Evolutionary conservation across 2,329 filamentous ascomycete species (phyloP).

Genomic region (Xylaria digitata): DNA sequence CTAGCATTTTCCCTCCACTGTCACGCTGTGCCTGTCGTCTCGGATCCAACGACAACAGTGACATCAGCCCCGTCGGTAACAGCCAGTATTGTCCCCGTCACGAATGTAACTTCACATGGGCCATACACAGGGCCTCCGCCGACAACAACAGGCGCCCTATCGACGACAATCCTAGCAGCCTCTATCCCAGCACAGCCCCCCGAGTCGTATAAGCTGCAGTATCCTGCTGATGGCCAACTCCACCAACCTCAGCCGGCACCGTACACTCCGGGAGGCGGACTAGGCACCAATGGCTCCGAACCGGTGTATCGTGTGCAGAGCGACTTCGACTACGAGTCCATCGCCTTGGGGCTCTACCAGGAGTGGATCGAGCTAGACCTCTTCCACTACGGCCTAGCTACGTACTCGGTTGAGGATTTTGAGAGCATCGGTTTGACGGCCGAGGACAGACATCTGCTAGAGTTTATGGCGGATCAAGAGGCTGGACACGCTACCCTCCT

Average conservation of each 20-base stretch:
- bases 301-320: conserved; percentile 82
- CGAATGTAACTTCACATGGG: conserved; percentile 74
- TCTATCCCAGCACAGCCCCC: conserved; percentile 69
- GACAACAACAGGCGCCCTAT: conserved; percentile 76
- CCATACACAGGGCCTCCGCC: conserved; percentile 71
- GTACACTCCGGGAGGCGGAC: conserved; percentile 77
- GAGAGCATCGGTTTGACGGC: conserved; percentile 72
- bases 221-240: conserved; percentile 77
- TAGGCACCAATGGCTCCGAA: conserved; percentile 80
- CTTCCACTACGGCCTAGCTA: conserved; percentile 79
- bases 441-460: conserved; percentile 76
- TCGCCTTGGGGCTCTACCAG: conserved; percentile 80
- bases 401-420: conserved; percentile 77
- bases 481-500: conserved; percentile 81
- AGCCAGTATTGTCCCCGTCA: conserved; percentile 52
- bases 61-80: conserved; percentile 48
- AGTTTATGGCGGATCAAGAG: conserved; percentile 83
- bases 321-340: conserved; percentile 85
- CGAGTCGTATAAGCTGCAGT: conserved; percentile 71
- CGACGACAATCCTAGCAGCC: conserved; percentile 65
- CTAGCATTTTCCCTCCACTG: conserved; percentile 35
- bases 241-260: conserved; percentile 76
- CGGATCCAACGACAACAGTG: conserved; percentile 52
- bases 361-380: conserved; percentile 88
- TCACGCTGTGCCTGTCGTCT: conserved; percentile 52